These are phyloP conservation scores for Agaricales sp. DNA, from an alignment of 1,284 basidiomycete species.

Conservation along the genomic window DNA sequence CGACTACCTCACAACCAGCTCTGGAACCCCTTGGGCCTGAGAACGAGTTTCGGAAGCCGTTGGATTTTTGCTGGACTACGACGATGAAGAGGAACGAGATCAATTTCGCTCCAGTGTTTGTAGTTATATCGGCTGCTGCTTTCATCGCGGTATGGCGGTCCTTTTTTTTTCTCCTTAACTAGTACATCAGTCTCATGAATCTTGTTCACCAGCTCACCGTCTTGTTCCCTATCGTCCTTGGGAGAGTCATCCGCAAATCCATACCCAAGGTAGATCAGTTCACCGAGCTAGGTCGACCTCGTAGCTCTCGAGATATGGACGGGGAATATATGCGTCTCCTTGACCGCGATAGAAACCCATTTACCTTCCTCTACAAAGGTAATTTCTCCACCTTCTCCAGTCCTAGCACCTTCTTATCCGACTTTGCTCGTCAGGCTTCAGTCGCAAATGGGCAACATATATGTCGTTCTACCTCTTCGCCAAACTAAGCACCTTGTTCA, in stretches of 20 bases:
- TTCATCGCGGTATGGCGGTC: constrained; percentile 37
- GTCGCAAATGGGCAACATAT: constrained; percentile 58
- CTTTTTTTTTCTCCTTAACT: constrained; percentile 5
- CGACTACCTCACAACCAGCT: constrained; percentile 37
- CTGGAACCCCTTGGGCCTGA: constrained; percentile 43
- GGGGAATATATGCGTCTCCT: constrained; percentile 66
- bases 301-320: constrained; percentile 52
- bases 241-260: constrained; percentile 42
- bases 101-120: constrained; percentile 59
- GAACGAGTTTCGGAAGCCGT: constrained; percentile 45
- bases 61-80: constrained; percentile 75
- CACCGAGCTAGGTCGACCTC: constrained; percentile 58
- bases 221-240: constrained; percentile 64
- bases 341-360: constrained; percentile 55
- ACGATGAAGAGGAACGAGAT: constrained; percentile 63
- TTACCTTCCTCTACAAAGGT: constrained; percentile 67
- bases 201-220: constrained; percentile 43
- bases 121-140: constrained; percentile 46
- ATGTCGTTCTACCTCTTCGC: constrained; percentile 53
- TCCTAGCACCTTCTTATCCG: constrained; percentile 4
- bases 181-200: constrained; percentile 3
- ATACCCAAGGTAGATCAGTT: constrained; percentile 59
- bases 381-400: constrained; percentile 14
- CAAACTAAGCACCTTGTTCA: constrained; percentile 60
- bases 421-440: constrained; percentile 44